These are phyloP conservation scores for Starmerella roubikii DNA, from an alignment of 805 yeast species.

Conservation along the genomic window DNA sequence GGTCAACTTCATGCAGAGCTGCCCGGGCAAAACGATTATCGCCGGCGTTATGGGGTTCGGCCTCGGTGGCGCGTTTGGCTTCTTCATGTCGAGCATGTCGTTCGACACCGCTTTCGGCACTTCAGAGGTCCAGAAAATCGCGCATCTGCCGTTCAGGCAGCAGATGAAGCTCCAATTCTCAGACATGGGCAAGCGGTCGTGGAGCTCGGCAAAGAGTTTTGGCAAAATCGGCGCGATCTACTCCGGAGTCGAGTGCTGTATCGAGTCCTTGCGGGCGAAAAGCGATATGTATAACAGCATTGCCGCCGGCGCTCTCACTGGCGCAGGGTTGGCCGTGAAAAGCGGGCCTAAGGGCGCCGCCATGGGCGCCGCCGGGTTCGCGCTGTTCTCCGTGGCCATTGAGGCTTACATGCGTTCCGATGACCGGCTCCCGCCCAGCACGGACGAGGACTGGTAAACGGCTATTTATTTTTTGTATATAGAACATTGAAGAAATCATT, in stretches of 20 bases:
- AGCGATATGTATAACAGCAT: slow-evolving; percentile 87
- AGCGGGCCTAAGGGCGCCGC: slow-evolving; percentile 89
- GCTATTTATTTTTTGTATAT: slow-evolving; percentile 4
- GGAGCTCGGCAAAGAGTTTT: slow-evolving; percentile 79
- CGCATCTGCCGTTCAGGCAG: slow-evolving; percentile 80
- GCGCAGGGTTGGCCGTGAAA: slow-evolving; percentile 85
- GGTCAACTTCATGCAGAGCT: slow-evolving; percentile 73
- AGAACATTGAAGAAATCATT: slow-evolving; percentile 16
- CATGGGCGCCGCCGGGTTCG: slow-evolving; percentile 94
- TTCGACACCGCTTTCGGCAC: slow-evolving; percentile 64
- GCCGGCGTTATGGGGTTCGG: slow-evolving; percentile 91
- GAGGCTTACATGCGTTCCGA: slow-evolving; percentile 80
- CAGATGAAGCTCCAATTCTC: slow-evolving; percentile 82
- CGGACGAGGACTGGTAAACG: slow-evolving; percentile 58
- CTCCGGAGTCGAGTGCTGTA: slow-evolving; percentile 82
- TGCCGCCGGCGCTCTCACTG: slow-evolving; percentile 89
- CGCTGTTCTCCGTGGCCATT: slow-evolving; percentile 62
- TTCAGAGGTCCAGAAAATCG: slow-evolving; percentile 41
- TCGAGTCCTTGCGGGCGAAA: slow-evolving; percentile 76
- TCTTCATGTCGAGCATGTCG: slow-evolving; percentile 71
- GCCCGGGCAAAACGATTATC: slow-evolving; percentile 87
- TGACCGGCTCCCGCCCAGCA: slow-evolving; percentile 65
- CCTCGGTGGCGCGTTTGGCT: slow-evolving; percentile 88
- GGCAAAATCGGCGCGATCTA: slow-evolving; percentile 86
- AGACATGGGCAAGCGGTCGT: slow-evolving; percentile 87